Evolutionary conservation across 2,329 filamentous ascomycete genomes (phyloP).

Genomic region (Fusarium decemcellulare): DNA sequence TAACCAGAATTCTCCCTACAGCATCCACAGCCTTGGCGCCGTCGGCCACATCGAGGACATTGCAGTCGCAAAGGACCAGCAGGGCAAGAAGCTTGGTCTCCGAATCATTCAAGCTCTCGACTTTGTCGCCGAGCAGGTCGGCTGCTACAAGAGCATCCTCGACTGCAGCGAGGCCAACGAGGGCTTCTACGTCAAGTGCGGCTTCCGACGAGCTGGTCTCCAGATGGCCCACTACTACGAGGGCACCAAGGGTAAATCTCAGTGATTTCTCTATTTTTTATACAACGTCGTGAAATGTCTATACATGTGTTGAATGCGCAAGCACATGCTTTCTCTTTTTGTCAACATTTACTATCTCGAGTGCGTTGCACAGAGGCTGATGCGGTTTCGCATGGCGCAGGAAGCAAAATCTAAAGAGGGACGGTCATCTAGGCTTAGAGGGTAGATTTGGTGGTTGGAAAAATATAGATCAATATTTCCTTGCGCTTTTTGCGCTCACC

Average conservation of each 20-base stretch:
- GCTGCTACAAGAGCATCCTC: slow-evolving; percentile 97
- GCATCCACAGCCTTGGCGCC: slow-evolving; percentile 83
- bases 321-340: slow-evolving; percentile 19
- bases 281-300: slow-evolving; percentile 1
- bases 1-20: slow-evolving; percentile 50
- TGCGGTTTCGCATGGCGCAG: slow-evolving; percentile 46
- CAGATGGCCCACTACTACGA: slow-evolving; percentile 99
- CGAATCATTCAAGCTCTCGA: slow-evolving; percentile 95
- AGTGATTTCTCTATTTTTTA: slow-evolving; percentile 42
- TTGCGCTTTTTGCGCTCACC: neutral
- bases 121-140: slow-evolving; percentile 86
- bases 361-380: slow-evolving; percentile 42
- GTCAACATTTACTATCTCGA: slow-evolving; percentile 24
- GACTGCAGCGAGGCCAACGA: slow-evolving; percentile 98
- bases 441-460: slow-evolving; percentile 28
- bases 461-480: slow-evolving; percentile 37
- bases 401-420: slow-evolving; percentile 48
- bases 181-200: slow-evolving; percentile 98
- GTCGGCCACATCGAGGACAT: slow-evolving; percentile 99
- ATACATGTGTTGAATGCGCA: neutral
- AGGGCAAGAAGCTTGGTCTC: slow-evolving; percentile 96
- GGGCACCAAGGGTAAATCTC: slow-evolving; percentile 62
- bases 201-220: slow-evolving; percentile 90
- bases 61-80: slow-evolving; percentile 93
- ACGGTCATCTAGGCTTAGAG: slow-evolving; percentile 24